Base-by-base conservation (phyloP, 2,329 filamentous ascomycete genomes). In the Septoria petroselini region DNA sequence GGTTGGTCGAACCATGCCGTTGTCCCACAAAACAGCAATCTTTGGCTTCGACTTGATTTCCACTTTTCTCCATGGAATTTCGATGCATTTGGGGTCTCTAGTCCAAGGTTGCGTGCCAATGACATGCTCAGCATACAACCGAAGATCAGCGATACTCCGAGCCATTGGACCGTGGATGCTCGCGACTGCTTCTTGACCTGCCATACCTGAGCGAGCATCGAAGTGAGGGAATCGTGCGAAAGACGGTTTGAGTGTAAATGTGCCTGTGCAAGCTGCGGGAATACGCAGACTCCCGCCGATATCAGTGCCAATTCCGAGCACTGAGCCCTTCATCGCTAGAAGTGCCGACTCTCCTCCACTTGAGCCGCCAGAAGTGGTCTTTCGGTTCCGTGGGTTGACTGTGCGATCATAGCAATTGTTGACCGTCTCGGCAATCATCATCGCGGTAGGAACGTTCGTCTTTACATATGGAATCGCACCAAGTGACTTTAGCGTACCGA, bases 381-480 rank as follows among this genome's bases (percentile, higher is more conserved):
- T 68, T 18, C 79, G 75, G 61, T 84, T 84, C 5, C 70, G 68
- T 0, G 84, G 84, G 61, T 84, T 85, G 17, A 80, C 63, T 2
- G 66, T 69, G 9, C 60, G 55, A 7, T 83, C 84, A 58, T 82
- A 81, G 1, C 79, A 72, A 57, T 84, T 83, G 67, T 85, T 86
- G 12, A 83, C 79, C 1, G 75, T 79, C 62, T 86, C 83, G 9
- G 81, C 77, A 43, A 84, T 83, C 82, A 86, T 85, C 57, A 85
- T 82, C 9, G 81, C 80, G 1, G 80, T 83, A 0, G 84, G 83
- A 2, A 87, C 72, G 58, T 86, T 86, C 0, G 84, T 87, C 67
- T 87, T 87, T 57, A 79, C 76, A 57, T 86, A 84, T n/a, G 84
- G 68, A 0, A 88, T 74, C 1, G 84, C 84, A 1, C 85, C 85